Evolutionary conservation across 495 filamentous ascomycete genomes (phyloP), one percentile per base, ranked within the genome.

Genomic region (Penicillium bialowiezense): DNA sequence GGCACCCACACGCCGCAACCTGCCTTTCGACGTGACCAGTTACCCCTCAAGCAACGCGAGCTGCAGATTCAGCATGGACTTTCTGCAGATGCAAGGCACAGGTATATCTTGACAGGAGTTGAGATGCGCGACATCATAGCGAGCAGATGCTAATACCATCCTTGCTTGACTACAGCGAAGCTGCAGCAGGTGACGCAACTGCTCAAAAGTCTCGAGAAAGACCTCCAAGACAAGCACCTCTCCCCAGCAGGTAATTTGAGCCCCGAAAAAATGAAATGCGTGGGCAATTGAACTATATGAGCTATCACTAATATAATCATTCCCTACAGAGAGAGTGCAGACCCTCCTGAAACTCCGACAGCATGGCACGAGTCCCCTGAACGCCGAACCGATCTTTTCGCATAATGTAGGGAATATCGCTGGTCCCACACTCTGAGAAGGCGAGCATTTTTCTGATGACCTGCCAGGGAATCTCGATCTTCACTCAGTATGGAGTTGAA

Each of bases 371-470:
- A 80, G 83, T 55, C 79, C 85, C 7, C 71, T 70, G 43, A 74
- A 86, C 67, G 83, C 89, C 26, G 87, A 83, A 39, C 85, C 90
- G 5, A 90, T 97, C 24, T 96, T 91, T 65, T 86, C 36, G 41
- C 15, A 35, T 12, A 29, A 37, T 32, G 43, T 24, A 32, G 12
- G 45, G 13, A 7, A 33, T 35, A 36, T 13, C 21, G 20, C 24
- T 24, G 8, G 29, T 39, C 18, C 5, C 3, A 9, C 13, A 13
- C 15, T 13, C n/a, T n/a, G 20, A 26, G 9, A 17, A 23, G 13
- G 15, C 7, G 5, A 17, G n/a, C 14, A 13, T 18, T 32, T 32
- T 35, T 63, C 59, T 71, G 48, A 69, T 32, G 33, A 18, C 31
- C 12, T 54, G 7, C 23, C 51, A 95, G 88, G 90, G 90, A 5